Conservation (phyloP, 495 filamentous ascomycete species). For the Massariosphaeria phaeospora region DNA sequence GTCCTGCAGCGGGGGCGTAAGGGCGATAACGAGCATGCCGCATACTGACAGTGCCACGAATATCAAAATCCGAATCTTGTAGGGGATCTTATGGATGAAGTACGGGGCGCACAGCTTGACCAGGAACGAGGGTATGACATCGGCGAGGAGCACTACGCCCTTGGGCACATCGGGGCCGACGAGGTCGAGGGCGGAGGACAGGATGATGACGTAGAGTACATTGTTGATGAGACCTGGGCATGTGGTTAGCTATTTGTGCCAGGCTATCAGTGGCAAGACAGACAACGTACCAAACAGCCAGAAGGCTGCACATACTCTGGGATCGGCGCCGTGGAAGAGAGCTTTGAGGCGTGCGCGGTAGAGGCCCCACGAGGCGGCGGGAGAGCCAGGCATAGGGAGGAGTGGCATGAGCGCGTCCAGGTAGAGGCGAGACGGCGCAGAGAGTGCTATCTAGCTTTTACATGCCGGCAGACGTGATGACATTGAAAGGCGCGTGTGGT, state of each 20-base stretch:
- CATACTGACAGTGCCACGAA: slow-evolving; percentile 65
- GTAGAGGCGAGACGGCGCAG: neutral
- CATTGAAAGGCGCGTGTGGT: neutral
- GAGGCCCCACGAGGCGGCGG: slow-evolving; percentile 67
- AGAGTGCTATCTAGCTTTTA: no score
- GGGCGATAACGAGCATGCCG: slow-evolving; percentile 85
- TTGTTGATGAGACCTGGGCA: slow-evolving; percentile 86
- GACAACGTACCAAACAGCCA: slow-evolving; percentile 76
- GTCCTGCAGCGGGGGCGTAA: slow-evolving; percentile 59
- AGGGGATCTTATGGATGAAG: slow-evolving; percentile 84
- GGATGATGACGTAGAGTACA: slow-evolving; percentile 94
- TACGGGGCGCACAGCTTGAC: slow-evolving; percentile 88
- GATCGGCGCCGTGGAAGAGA: slow-evolving; percentile 63
- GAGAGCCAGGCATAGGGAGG: slow-evolving; percentile 66
- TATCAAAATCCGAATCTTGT: slow-evolving; percentile 64
- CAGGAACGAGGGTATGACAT: slow-evolving; percentile 81
- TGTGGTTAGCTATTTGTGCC: neutral
- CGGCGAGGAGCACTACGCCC: slow-evolving; percentile 84
- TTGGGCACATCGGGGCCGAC: slow-evolving; percentile 82
- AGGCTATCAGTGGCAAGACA: neutral
- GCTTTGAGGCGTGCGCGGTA: slow-evolving; percentile 60
- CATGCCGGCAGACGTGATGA: neutral
- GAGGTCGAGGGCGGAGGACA: slow-evolving; percentile 92
- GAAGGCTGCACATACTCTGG: slow-evolving; percentile 72
- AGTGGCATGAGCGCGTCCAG: slow-evolving; percentile 32